Base-by-base conservation (phyloP, 2,329 filamentous ascomycete species). In the Lomentospora prolificans region DNA sequence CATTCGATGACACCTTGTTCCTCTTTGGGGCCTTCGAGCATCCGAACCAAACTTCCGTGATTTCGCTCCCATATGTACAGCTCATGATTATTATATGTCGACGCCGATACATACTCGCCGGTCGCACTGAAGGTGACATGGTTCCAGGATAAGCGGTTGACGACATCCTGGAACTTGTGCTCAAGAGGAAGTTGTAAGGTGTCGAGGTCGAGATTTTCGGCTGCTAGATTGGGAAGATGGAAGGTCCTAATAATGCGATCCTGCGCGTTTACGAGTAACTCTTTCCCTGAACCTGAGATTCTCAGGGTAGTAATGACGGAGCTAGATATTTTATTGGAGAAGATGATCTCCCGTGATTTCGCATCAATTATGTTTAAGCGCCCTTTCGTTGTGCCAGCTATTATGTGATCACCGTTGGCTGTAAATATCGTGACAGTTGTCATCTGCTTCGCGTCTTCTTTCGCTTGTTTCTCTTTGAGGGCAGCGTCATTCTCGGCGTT, bases 51-150 rank as follows among this genome's bases (percentile, higher is more conserved):
- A 70, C 90, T 96, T 53, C 94, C 94, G 64, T 95, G 90, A 56
- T 86, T 87, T 55, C 94, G 84, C 72, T 99, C 94, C 94, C 92
- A 97, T 27, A 97, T 91, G 70, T 97, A 97, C 60, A 99, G 88
- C 70, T 99, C 92, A 64, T 96, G 91, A 65, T 99, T 99, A 77
- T 97, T 97, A 69, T 90, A 96, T 2, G 94, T 97, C 25, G 90
- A 95, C 0, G 95, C 94, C 24, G 90, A 90, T 41, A 99, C 90
- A 67, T 97, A 97, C 70, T 99, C 94, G 54, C 90, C 91, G 0
- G 89, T 94, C 1, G 89, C 87, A 65, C 90, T 95, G 68, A 99
- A 97, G 0, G 91, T 90, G 57, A 96, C 91, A 65, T 96, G 90
- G 65, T 97, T 99, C 94, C 94, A 99, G 5, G 88, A 90, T 10